These are phyloP conservation scores for Schizophyllum amplum DNA, from an alignment of 1,284 basidiomycete species.

Conservation along the genomic window DNA sequence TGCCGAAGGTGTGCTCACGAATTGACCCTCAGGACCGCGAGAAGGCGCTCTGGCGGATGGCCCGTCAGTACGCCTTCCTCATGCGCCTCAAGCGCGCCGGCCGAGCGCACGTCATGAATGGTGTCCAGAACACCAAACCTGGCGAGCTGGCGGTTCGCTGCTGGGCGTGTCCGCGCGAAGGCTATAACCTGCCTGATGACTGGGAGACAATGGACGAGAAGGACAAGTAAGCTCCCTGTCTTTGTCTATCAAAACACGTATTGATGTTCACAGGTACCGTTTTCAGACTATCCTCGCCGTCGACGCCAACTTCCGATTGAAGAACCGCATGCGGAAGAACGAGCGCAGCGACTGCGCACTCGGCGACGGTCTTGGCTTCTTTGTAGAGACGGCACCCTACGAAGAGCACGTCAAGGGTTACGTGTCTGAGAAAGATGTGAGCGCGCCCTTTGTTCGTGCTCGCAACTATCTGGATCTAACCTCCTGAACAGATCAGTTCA, in stretches of 20 bases:
- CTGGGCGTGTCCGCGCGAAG: conserved; percentile 7
- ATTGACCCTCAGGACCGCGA: conserved; percentile 3
- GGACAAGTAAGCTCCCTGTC: conserved; percentile 2
- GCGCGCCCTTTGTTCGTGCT: neutral
- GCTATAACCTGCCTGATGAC: conserved; percentile 2
- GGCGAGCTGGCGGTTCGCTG: conserved; percentile 2
- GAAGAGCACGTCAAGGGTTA: conserved; percentile 8
- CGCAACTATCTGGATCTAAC: too few relatives aligned
- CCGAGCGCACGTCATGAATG: neutral
- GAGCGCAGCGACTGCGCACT: conserved; percentile 17
- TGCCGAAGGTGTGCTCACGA: neutral
- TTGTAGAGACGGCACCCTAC: conserved; percentile 18
- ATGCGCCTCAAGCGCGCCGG: conserved; percentile 2
- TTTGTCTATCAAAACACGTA: neutral
- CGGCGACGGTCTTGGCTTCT: conserved; percentile 18
- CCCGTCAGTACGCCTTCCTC: conserved; percentile 2
- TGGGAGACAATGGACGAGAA: conserved; percentile 2
- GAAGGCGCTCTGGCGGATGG: neutral
- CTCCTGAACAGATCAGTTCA: conserved; percentile 4
- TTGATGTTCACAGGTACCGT: conserved; percentile 8
- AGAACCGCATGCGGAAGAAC: conserved; percentile 6
- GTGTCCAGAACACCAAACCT: neutral
- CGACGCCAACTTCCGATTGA: conserved; percentile 16
- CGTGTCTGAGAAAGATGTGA: conserved; percentile 9
- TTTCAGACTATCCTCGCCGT: conserved; percentile 12